Conservation (phyloP, 139 green algal genomes). For the Chlamydomonas incerta region DNA sequence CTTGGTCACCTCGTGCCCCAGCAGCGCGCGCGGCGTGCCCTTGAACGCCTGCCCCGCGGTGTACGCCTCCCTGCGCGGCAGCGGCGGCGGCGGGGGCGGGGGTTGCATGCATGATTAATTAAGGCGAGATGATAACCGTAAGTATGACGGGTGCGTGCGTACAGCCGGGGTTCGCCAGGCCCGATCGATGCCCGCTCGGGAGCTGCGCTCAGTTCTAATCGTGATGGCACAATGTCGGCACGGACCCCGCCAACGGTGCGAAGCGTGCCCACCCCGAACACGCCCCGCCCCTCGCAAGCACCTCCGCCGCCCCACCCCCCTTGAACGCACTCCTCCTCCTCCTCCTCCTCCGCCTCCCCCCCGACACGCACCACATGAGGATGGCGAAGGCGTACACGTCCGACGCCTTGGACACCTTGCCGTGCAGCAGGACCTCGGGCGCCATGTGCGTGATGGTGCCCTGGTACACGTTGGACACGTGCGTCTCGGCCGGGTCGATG, state of each 20-base stretch:
- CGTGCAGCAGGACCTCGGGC: constrained; percentile 40
- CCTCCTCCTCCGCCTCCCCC: background rate
- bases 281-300: too few relatives aligned
- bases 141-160: too few relatives aligned
- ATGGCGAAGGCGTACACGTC: constrained; percentile 64
- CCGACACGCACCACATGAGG: constrained; percentile 56
- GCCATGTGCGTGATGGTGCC: constrained; percentile 52
- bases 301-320: background rate
- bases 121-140: too few relatives aligned
- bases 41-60: constrained; percentile 51
- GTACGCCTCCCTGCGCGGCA: constrained; percentile 41
- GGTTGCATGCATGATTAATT: too few relatives aligned
- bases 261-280: too few relatives aligned
- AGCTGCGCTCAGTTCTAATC: too few relatives aligned
- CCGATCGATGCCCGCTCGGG: too few relatives aligned
- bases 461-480: constrained; percentile 60
- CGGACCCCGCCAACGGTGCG: too few relatives aligned
- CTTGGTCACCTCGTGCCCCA: constrained; percentile 60
- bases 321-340: background rate
- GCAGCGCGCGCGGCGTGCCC: constrained; percentile 55
- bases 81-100: background rate
- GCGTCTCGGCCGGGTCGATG: constrained; percentile 52
- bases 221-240: too few relatives aligned
- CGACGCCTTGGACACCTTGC: constrained; percentile 26
- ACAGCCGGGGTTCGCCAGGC: too few relatives aligned